Conservation (phyloP, 345 rosid genomes). For the Populus nigra region DNA sequence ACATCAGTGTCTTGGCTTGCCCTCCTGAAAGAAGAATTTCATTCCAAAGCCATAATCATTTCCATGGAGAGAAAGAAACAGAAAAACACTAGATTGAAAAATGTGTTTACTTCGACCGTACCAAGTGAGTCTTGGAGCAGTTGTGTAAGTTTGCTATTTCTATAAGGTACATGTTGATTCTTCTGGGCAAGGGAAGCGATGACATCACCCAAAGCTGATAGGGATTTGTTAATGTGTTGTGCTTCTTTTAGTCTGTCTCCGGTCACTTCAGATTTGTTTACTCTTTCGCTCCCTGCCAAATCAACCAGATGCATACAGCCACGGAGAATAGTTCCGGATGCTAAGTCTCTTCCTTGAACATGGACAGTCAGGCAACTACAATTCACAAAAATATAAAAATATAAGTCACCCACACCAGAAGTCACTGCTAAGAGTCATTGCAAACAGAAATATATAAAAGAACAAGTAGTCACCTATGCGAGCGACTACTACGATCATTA, state of each 20-base stretch:
- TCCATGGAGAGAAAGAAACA: not conserved
- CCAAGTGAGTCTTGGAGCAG: slow-evolving; percentile 97
- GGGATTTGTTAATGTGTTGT: slow-evolving; percentile 84
- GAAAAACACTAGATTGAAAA: not conserved
- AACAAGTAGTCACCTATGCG: slow-evolving; percentile 65
- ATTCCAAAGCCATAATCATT: slow-evolving; percentile 11
- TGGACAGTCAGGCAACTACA: slow-evolving; percentile 97
- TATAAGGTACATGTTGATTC: slow-evolving; percentile 92
- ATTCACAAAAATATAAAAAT: slow-evolving; percentile 15
- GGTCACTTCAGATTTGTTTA: slow-evolving; percentile 86
- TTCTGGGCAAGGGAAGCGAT: slow-evolving; percentile 96
- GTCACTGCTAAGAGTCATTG: slow-evolving; percentile 1
- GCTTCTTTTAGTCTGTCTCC: slow-evolving; percentile 97
- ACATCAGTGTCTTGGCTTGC: slow-evolving; percentile 96
- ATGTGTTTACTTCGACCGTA: slow-evolving; percentile 22
- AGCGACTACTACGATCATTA: slow-evolving; percentile 97
- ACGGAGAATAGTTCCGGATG: slow-evolving; percentile 69
- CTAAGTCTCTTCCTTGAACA: slow-evolving; percentile 86
- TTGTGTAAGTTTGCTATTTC: slow-evolving; percentile 98
- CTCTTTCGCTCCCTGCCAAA: slow-evolving; percentile 97
- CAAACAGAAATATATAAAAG: slow-evolving; percentile 6
- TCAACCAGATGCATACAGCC: slow-evolving; percentile 99
- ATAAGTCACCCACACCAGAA: not conserved
- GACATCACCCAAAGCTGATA: slow-evolving; percentile 98
- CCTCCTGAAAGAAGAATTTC: slow-evolving; percentile 60